Percentiles rank a stretch among this genome's conserved stretches.
phyloP scores from a whole-genome alignment of 2,329 filamentous ascomycete genomes.

The Endothia cerciana region DNA sequence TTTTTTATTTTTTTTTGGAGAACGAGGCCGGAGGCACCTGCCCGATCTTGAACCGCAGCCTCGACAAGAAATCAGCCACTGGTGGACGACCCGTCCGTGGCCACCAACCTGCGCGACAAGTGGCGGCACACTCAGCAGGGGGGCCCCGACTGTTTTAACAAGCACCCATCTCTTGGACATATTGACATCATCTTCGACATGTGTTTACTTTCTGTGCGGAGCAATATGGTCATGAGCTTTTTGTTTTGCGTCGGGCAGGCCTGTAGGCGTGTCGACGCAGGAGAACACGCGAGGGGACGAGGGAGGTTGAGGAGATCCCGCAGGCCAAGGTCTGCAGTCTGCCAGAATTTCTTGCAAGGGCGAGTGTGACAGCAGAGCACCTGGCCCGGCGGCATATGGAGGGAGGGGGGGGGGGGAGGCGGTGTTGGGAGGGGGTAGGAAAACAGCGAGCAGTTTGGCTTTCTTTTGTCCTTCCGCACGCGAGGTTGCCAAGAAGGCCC shows the following conservation, averaged over 20 bases:
- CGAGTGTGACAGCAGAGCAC: too few species aligned
- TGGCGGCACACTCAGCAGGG: neutral
- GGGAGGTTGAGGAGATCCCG: too few species aligned
- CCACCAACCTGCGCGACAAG: neutral
- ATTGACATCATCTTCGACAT: slow-evolving; percentile 3
- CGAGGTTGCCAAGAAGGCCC: neutral
- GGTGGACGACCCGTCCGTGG: neutral
- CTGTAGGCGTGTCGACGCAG: too few species aligned
- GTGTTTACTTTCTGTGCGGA: neutral
- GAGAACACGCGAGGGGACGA: too few species aligned
- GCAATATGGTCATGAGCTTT: slow-evolving; percentile 2
- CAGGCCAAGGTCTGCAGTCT: too few species aligned
- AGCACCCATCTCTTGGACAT: slow-evolving; percentile 11
- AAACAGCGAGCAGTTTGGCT: neutral
- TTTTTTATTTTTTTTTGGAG: too few species aligned
- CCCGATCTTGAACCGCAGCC: neutral
- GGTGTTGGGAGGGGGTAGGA: too few species aligned
- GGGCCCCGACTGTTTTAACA: neutral
- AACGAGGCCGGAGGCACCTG: slow-evolving; percentile 15
- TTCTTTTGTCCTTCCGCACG: neutral
- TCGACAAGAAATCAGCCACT: neutral
- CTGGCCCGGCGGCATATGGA: neutral
- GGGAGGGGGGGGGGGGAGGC: neutral
- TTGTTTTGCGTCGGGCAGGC: slow-evolving; percentile 3
- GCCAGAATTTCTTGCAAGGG: too few species aligned